Conservation (phyloP, 129 eudicot species). For the Pulicaria dysenterica region DNA sequence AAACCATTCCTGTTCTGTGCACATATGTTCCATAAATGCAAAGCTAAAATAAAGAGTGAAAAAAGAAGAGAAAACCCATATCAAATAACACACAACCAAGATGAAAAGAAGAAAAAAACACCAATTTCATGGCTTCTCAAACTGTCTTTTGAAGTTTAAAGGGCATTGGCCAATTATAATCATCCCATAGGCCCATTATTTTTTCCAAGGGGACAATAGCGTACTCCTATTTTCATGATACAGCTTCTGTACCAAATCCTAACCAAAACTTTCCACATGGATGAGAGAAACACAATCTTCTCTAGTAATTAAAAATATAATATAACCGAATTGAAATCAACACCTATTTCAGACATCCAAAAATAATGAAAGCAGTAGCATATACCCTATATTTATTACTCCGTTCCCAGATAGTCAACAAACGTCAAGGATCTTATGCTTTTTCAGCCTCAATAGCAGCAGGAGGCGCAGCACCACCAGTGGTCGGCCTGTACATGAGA, state of each 20-base stretch:
- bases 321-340: neutral
- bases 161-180: slow-evolving; percentile 21
- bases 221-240: slow-evolving; percentile 26
- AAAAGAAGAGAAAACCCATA: neutral
- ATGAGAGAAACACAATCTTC: slow-evolving; percentile 28
- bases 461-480: slow-evolving; percentile 86
- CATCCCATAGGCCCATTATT: slow-evolving; percentile 37
- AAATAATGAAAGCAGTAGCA: slow-evolving; percentile 24
- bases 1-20: too few relatives aligned
- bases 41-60: neutral
- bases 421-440: slow-evolving; percentile 32
- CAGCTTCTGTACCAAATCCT: slow-evolving; percentile 30
- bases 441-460: slow-evolving; percentile 56
- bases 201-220: slow-evolving; percentile 6
- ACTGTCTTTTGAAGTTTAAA: slow-evolving; percentile 3
- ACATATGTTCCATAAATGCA: neutral
- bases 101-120: slow-evolving; percentile 17
- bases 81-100: slow-evolving; percentile 8
- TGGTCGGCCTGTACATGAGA: slow-evolving; percentile 66
- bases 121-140: slow-evolving; percentile 17
- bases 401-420: neutral
- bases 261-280: slow-evolving; percentile 30
- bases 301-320: slow-evolving; percentile 20
- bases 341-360: slow-evolving; percentile 23
- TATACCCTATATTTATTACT: slow-evolving; percentile 29